Evolutionary conservation across 169 alveolate species (phyloP).

Genomic region (Hammondia hammondi): DNA sequence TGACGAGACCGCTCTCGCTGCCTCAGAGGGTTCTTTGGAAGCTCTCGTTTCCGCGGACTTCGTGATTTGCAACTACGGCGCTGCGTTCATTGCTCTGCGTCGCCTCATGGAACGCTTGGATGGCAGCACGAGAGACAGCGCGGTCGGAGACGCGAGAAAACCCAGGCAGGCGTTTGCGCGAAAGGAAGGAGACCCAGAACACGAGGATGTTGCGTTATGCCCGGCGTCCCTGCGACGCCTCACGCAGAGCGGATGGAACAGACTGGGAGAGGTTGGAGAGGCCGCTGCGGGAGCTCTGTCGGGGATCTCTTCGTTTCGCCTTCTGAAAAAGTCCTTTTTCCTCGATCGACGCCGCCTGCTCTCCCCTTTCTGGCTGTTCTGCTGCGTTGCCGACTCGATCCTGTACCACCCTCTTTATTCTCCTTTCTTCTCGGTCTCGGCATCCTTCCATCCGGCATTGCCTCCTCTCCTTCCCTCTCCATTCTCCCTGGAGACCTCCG

Average conservation of each 20-base stretch:
- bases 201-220: too few species aligned
- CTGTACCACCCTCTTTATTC: background rate
- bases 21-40: background rate
- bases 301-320: background rate
- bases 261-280: background rate
- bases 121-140: background rate
- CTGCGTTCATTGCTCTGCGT: background rate
- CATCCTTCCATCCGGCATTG: background rate
- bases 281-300: background rate
- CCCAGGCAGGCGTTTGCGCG: background rate
- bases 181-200: too few species aligned
- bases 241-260: background rate
- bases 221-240: too few species aligned
- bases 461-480: background rate
- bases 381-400: background rate
- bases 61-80: background rate
- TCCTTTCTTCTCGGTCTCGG: background rate
- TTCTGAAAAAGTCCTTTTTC: background rate
- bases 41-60: background rate
- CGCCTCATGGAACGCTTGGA: background rate
- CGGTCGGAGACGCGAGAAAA: background rate
- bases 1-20: too few species aligned
- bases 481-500: background rate
- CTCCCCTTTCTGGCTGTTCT: background rate
- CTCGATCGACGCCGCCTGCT: constrained; percentile 15